Conservation (phyloP, 148 eudicot genomes). For the Chenopodium formosanum region DNA sequence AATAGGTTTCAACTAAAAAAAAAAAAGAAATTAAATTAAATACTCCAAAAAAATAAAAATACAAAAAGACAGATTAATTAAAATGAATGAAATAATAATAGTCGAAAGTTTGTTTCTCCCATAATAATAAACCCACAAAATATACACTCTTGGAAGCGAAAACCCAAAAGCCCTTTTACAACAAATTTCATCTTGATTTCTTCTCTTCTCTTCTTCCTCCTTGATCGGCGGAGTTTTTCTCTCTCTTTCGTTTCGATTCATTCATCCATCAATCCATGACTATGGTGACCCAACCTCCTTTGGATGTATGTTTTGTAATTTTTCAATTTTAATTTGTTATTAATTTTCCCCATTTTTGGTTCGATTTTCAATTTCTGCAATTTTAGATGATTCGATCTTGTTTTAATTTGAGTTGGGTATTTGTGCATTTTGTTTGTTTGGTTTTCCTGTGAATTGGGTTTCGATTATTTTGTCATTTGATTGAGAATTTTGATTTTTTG, state of each 20-base stretch:
- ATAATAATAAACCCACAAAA: too few species aligned
- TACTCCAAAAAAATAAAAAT: too few species aligned
- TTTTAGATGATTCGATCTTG: constrained; percentile 32
- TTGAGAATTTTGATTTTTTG: not conserved
- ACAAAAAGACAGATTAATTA: too few species aligned
- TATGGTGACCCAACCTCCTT: constrained; percentile 64
- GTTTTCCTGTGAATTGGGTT: constrained; percentile 7
- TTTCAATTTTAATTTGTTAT: constrained; percentile 5
- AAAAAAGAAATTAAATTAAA: too few species aligned
- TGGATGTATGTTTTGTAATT: constrained; percentile 46
- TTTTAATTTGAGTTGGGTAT: constrained; percentile 27
- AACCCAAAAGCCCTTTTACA: not conserved
- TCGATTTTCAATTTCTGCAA: constrained; percentile 11
- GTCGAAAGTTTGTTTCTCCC: too few species aligned
- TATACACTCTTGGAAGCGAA: not conserved
- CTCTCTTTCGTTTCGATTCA: not conserved
- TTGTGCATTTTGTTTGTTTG: constrained; percentile 1
- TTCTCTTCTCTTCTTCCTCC: not conserved
- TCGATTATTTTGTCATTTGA: constrained; percentile 11
- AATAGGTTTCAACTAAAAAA: too few species aligned
- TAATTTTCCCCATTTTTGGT: not conserved
- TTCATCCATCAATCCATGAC: constrained; percentile 40
- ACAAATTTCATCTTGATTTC: not conserved
- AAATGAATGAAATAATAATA: too few species aligned
- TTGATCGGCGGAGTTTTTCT: not conserved